phyloP scores from a whole-genome alignment of 805 yeast species.

The Barnettozyma populi region DNA sequence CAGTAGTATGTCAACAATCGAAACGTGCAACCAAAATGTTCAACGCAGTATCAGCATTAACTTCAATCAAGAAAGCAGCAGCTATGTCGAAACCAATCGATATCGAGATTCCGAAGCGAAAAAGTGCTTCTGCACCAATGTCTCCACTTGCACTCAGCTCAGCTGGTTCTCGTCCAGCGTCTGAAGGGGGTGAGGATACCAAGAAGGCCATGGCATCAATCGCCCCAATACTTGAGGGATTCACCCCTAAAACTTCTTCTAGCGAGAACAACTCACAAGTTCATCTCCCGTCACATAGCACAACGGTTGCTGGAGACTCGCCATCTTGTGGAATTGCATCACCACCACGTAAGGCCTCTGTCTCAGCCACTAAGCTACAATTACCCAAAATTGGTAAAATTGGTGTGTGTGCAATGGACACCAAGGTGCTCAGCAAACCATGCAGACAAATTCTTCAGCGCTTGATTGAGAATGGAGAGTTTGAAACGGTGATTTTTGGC shows the following conservation, averaged over 20 bases:
- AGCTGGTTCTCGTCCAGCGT: constrained; percentile 10
- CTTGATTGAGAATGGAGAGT: constrained; percentile 87
- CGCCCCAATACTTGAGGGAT: constrained; percentile 72
- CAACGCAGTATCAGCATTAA: too few species aligned
- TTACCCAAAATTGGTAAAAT: constrained; percentile 81
- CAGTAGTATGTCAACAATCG: not conserved
- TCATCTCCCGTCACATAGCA: constrained; percentile 18
- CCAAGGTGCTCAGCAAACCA: constrained; percentile 92
- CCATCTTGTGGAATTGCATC: constrained; percentile 2
- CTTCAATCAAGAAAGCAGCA: not conserved
- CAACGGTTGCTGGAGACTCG: constrained; percentile 14
- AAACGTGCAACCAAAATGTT: not conserved
- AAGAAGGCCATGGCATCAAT: constrained; percentile 70
- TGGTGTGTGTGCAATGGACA: constrained; percentile 99
- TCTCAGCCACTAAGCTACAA: constrained; percentile 30
- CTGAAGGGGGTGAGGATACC: constrained; percentile 23
- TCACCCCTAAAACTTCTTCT: constrained; percentile 64
- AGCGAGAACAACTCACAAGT: constrained; percentile 34
- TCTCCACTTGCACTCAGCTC: constrained; percentile 28
- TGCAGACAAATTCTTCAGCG: constrained; percentile 87
- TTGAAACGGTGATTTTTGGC: constrained; percentile 94
- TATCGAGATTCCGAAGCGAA: constrained; percentile 11
- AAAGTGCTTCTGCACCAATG: constrained; percentile 19
- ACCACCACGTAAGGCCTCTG: constrained; percentile 12
- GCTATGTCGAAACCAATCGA: constrained; percentile 22